Percentiles rank a stretch among this genome's conserved stretches.
phyloP scores from a whole-genome alignment of 768 basidiomycete species.

The Boletus coccyginus region DNA sequence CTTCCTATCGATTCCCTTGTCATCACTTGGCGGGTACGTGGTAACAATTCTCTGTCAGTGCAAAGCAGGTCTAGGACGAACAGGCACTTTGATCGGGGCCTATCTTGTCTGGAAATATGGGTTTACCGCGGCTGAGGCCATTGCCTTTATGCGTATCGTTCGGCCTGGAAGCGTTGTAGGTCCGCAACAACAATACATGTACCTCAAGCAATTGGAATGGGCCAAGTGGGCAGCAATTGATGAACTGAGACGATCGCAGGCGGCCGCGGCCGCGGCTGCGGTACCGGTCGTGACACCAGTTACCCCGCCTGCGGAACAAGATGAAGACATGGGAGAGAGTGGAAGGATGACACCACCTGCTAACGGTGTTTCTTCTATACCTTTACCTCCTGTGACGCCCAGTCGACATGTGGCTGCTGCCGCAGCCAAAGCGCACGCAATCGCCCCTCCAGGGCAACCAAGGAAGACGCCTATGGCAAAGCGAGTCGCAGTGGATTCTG shows the following conservation, averaged over 20 bases:
- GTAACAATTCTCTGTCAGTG: conserved; percentile 51
- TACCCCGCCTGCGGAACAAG: conserved; percentile 76
- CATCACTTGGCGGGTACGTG: conserved; percentile 12
- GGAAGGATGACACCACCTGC: conserved; percentile 36
- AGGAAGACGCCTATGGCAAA: conserved; percentile 85
- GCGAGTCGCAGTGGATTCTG: conserved; percentile 63
- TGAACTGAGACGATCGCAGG: conserved; percentile 54
- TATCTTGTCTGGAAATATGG: conserved; percentile 99
- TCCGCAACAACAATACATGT: conserved; percentile 93
- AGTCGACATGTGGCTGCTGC: conserved; percentile 72
- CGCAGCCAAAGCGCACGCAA: conserved; percentile 65
- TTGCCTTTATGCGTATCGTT: conserved; percentile 97
- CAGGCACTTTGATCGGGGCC: conserved; percentile 95
- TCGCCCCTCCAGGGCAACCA: conserved; percentile 78
- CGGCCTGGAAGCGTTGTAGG: conserved; percentile 93
- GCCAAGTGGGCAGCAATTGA: conserved; percentile 89
- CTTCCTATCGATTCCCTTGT: conserved; percentile 6
- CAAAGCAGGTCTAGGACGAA: conserved; percentile 95
- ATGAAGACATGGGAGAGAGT: conserved; percentile 55
- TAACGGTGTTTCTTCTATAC: conserved; percentile 19
- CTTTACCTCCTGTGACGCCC: conserved; percentile 76
- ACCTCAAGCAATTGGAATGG: conserved; percentile 93
- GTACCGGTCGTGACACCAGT: conserved; percentile 64
- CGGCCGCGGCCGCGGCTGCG: conserved; percentile 39
- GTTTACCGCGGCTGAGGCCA: conserved; percentile 93